phyloP scores from a whole-genome alignment of 2,329 filamentous ascomycete species.

The Neonectria faginata region DNA sequence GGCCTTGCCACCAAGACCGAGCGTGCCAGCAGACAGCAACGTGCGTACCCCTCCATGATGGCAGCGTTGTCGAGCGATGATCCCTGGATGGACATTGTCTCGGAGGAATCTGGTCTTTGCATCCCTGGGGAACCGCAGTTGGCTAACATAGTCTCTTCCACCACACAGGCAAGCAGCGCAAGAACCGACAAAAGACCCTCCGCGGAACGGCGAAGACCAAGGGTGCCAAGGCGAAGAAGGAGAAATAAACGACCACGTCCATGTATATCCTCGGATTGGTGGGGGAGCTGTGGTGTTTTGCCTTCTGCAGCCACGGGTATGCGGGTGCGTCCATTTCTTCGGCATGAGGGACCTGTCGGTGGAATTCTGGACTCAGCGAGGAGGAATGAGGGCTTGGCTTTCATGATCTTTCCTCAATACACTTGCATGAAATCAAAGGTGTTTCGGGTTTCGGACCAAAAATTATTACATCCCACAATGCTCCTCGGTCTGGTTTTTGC shows the following conservation, averaged over 20 bases:
- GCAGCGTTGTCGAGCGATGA: background rate
- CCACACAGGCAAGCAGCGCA: constrained; percentile 95
- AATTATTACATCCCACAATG: constrained; percentile 40
- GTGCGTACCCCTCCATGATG: constrained; percentile 71
- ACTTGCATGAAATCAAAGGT: constrained; percentile 59
- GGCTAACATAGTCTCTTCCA: constrained; percentile 23
- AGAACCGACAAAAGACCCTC: constrained; percentile 99
- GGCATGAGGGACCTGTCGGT: constrained; percentile 46
- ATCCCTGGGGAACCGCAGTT: constrained; percentile 7
- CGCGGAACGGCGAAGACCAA: constrained; percentile 98
- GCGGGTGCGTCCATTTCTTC: constrained; percentile 44
- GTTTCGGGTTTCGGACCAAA: constrained; percentile 56
- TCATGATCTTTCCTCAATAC: constrained; percentile 51
- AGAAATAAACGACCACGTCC: constrained; percentile 73
- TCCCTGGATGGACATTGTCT: background rate
- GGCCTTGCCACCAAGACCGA: constrained; percentile 94
- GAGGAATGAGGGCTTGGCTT: constrained; percentile 44
- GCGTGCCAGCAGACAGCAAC: constrained; percentile 98
- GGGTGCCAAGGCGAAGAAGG: constrained; percentile 95
- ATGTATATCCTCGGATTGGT: constrained; percentile 50
- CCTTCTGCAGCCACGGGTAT: constrained; percentile 45
- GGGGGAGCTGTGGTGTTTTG: constrained; percentile 47
- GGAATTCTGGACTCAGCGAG: constrained; percentile 48
- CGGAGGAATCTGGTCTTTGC: background rate
- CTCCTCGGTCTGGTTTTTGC: constrained; percentile 1